These are phyloP conservation scores for Bruguiera parviflora DNA, from an alignment of 345 rosid species.

Conservation along the genomic window DNA sequence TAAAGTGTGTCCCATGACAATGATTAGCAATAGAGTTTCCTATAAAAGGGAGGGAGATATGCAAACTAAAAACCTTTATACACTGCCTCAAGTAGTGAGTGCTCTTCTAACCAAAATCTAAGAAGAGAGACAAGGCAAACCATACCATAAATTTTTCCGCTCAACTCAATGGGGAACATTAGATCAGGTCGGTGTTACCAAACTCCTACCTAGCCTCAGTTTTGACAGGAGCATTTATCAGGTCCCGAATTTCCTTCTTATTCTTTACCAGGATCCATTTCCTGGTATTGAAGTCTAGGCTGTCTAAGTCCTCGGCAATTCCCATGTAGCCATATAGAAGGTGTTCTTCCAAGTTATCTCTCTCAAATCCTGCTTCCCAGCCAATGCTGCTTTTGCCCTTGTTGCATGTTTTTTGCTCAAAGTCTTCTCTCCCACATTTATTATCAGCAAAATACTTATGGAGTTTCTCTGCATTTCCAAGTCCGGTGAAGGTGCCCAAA, in stretches of 20 bases:
- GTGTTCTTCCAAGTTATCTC: conserved; percentile 35
- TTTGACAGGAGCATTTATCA: conserved; percentile 59
- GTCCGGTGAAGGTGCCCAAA: conserved; percentile 49
- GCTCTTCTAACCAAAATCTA: neutral
- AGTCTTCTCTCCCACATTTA: conserved; percentile 44
- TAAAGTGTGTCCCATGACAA: too few relatives aligned
- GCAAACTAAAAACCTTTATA: neutral
- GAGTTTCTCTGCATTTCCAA: conserved; percentile 47
- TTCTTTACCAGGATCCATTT: conserved; percentile 40
- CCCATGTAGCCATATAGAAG: conserved; percentile 51
- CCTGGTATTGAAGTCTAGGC: conserved; percentile 46
- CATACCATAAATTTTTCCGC: too few relatives aligned
- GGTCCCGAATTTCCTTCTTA: conserved; percentile 53
- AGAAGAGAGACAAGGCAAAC: neutral
- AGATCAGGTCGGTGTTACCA: neutral
- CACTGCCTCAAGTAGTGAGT: neutral
- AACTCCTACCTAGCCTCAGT: conserved; percentile 19
- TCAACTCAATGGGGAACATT: too few relatives aligned
- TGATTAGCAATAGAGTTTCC: neutral
- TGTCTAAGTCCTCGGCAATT: conserved; percentile 54
- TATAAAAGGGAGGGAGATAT: neutral
- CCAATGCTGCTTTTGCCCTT: conserved; percentile 9
- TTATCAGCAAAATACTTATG: conserved; percentile 37
- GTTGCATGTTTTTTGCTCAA: conserved; percentile 22
- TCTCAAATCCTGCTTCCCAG: conserved; percentile 14